A percentile compares a stretch with the other conserved stretches of the same genome.
Evolutionary conservation across 495 filamentous ascomycete species (phyloP).

Genomic region (Xeromyces bisporus): DNA sequence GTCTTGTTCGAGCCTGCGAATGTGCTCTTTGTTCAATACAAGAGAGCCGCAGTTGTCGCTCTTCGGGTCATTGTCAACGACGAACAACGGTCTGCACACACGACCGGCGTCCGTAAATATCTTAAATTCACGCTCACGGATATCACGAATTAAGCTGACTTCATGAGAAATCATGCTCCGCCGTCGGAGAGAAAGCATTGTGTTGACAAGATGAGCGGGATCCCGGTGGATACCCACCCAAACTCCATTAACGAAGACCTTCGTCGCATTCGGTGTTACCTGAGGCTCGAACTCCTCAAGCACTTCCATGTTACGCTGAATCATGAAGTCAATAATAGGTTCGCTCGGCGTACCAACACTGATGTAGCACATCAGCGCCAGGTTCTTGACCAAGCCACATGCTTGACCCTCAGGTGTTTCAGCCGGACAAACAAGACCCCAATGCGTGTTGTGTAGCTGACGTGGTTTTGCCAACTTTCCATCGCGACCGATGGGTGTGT

Average conservation of each 20-base stretch:
- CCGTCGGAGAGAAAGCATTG: slow-evolving; percentile 61
- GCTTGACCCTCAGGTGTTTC: slow-evolving; percentile 98
- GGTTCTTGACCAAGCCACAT: slow-evolving; percentile 94
- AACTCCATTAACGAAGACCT: slow-evolving; percentile 93
- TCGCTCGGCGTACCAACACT: slow-evolving; percentile 81
- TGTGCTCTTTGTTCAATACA: slow-evolving; percentile 67
- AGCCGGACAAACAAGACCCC: slow-evolving; percentile 93
- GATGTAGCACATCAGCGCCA: slow-evolving; percentile 96
- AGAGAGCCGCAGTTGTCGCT: slow-evolving; percentile 59
- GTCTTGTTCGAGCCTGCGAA: slow-evolving; percentile 50
- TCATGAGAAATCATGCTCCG: slow-evolving; percentile 66
- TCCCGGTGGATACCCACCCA: slow-evolving; percentile 85
- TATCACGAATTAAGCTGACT: slow-evolving; percentile 85
- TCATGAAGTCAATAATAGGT: slow-evolving; percentile 89
- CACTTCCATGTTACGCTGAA: slow-evolving; percentile 81
- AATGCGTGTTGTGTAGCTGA: slow-evolving; percentile 97
- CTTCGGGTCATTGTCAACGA: slow-evolving; percentile 60
- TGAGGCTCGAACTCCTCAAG: slow-evolving; percentile 91
- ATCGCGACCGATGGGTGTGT: slow-evolving; percentile 93
- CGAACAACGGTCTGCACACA: slow-evolving; percentile 83
- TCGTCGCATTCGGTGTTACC: slow-evolving; percentile 78
- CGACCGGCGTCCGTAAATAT: slow-evolving; percentile 95
- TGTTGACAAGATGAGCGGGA: slow-evolving; percentile 58
- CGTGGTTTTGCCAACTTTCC: slow-evolving; percentile 97
- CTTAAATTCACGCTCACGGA: slow-evolving; percentile 93